Evolutionary conservation across 202 grass and related monocot genomes (phyloP).

Genomic region (Saccharum hybrid): DNA sequence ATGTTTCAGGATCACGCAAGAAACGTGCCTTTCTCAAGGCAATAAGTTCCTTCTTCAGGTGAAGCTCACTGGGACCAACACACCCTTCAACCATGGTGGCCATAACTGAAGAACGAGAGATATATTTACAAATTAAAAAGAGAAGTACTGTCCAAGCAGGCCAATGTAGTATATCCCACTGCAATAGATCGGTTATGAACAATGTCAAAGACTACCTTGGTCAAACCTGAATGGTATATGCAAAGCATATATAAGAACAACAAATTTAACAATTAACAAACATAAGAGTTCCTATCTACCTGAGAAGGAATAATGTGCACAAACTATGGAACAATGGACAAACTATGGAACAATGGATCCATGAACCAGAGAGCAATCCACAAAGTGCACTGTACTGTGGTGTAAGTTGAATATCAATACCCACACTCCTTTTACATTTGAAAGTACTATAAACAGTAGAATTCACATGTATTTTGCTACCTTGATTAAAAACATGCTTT

Average conservation of each 20-base stretch:
- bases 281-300: constrained; percentile 18
- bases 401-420: constrained; percentile 12
- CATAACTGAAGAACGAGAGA: constrained; percentile 41
- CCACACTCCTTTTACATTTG: neutral
- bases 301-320: constrained; percentile 20
- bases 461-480: neutral
- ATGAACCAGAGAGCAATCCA: constrained; percentile 28
- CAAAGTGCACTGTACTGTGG: neutral
- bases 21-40: constrained; percentile 84
- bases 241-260: constrained; percentile 24
- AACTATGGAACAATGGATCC: constrained; percentile 17
- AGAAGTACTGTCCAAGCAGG: constrained; percentile 27
- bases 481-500: neutral
- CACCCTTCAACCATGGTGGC: constrained; percentile 67
- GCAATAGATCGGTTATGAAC: constrained; percentile 38
- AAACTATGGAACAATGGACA: constrained; percentile 12
- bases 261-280: neutral
- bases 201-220: constrained; percentile 21
- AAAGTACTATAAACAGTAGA: neutral
- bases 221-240: constrained; percentile 21
- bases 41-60: constrained; percentile 98
- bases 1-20: constrained; percentile 97
- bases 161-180: constrained; percentile 34
- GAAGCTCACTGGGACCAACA: constrained; percentile 93
- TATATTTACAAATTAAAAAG: constrained; percentile 33